phyloP scores from a whole-genome alignment of 2,329 filamentous ascomycete species.

The Ascomycota sp. region DNA sequence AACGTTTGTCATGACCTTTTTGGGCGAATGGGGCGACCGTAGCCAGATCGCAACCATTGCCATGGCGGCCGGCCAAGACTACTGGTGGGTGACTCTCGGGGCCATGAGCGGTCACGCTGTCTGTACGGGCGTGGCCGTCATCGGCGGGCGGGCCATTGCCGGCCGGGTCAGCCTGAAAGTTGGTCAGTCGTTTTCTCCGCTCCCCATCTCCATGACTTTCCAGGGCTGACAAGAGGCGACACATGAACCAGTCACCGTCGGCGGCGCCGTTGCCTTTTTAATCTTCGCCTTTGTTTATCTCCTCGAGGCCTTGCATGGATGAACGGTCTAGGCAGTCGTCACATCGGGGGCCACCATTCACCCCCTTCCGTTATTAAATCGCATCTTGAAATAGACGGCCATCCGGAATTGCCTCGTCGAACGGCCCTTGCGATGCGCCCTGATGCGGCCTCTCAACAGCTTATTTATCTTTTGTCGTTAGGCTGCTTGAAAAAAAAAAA shows the following conservation, averaged over 20 bases:
- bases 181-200: constrained; percentile 43
- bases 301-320: constrained; percentile 51
- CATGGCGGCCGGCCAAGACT: constrained; percentile 95
- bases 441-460: too few species aligned
- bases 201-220: background rate
- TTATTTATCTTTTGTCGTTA: too few species aligned
- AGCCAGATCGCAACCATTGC: constrained; percentile 97
- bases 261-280: constrained; percentile 77
- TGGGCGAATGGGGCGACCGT: constrained; percentile 94
- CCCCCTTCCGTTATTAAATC: background rate
- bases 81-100: constrained; percentile 94
- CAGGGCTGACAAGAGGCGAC: constrained; percentile 7
- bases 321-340: constrained; percentile 3
- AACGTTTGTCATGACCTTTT: constrained; percentile 96
- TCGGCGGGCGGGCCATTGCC: constrained; percentile 82
- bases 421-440: too few species aligned
- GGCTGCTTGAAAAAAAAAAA: too few species aligned
- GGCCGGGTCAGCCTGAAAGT: constrained; percentile 87
- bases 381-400: too few species aligned
- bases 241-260: constrained; percentile 87
- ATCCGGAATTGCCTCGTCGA: too few species aligned
- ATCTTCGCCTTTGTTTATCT: constrained; percentile 85
- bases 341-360: background rate
- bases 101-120: constrained; percentile 71
- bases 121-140: constrained; percentile 78